Percentiles rank a stretch among this genome's conserved stretches.
Conservation (phyloP, 2,329 filamentous ascomycete species). For the Xylariales sp. region DNA sequence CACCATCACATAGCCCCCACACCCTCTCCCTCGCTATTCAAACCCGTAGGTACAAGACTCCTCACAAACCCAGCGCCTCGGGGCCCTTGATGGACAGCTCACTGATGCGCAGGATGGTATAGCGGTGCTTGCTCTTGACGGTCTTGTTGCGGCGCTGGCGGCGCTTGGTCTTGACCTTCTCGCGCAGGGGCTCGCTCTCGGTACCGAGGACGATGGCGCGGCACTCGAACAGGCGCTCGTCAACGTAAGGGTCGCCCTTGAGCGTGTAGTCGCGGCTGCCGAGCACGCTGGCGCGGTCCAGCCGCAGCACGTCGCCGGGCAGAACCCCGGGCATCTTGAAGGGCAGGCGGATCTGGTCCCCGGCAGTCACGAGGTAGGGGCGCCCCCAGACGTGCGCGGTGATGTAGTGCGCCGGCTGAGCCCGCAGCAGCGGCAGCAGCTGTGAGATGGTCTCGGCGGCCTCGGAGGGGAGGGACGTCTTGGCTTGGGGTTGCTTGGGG, state of each 20-base stretch:
- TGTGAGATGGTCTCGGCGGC: conserved; percentile 44
- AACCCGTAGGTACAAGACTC: no score
- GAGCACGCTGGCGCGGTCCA: conserved; percentile 79
- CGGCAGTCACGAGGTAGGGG: conserved; percentile 74
- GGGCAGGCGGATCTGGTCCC: conserved; percentile 72
- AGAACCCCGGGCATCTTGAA: conserved; percentile 73
- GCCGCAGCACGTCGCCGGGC: conserved; percentile 79
- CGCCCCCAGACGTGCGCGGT: conserved; percentile 74
- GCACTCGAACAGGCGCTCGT: conserved; percentile 80
- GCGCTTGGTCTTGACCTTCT: conserved; percentile 78
- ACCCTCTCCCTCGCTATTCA: no score
- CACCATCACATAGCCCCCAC: no score
- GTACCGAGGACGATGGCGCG: conserved; percentile 79
- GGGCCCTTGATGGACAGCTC: conserved; percentile 60
- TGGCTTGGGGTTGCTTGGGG: conserved; percentile 15
- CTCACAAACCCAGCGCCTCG: conserved; percentile 3
- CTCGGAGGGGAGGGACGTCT: conserved; percentile 29
- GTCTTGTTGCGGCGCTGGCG: conserved; percentile 69
- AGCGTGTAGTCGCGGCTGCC: conserved; percentile 90
- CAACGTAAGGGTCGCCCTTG: conserved; percentile 75
- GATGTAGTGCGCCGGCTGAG: conserved; percentile 74
- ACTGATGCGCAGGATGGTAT: conserved; percentile 79
- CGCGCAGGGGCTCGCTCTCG: conserved; percentile 73
- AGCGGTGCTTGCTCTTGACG: conserved; percentile 85
- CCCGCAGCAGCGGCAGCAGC: conserved; percentile 66